phyloP scores from a whole-genome alignment of 345 rosid genomes.

The Erucastrum elatum region DNA sequence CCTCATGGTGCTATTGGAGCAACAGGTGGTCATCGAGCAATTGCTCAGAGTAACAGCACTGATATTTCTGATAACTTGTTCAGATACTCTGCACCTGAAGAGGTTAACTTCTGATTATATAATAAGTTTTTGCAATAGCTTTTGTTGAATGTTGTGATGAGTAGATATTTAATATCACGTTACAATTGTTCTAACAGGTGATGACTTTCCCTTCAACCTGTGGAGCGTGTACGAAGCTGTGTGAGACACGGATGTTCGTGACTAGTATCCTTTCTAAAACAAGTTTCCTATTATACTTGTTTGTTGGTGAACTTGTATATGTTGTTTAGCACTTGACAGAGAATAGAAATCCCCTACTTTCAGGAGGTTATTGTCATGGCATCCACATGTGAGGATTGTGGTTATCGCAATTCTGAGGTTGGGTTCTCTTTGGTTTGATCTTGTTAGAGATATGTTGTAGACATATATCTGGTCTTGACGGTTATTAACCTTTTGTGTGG shows the following conservation, averaged over 20 bases:
- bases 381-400: slow-evolving; percentile 81
- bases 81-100: slow-evolving; percentile 87
- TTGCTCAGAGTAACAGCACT: slow-evolving; percentile 83
- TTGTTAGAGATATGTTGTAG: not conserved
- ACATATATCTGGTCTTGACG: slow-evolving; percentile 3
- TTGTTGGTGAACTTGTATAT: slow-evolving; percentile 18
- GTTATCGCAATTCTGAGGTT: slow-evolving; percentile 97
- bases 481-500: not conserved
- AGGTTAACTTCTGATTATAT: slow-evolving; percentile 43
- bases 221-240: slow-evolving; percentile 41
- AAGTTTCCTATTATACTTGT: not conserved
- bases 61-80: slow-evolving; percentile 77
- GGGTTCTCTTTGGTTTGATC: slow-evolving; percentile 24
- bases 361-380: slow-evolving; percentile 99
- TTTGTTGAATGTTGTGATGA: not conserved
- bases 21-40: slow-evolving; percentile 79
- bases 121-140: not conserved
- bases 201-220: slow-evolving; percentile 54
- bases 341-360: slow-evolving; percentile 85
- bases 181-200: slow-evolving; percentile 39
- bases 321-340: slow-evolving; percentile 48
- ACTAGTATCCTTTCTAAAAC: slow-evolving; percentile 47
- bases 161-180: not conserved
- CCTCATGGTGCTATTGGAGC: slow-evolving; percentile 91
- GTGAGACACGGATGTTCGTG: slow-evolving; percentile 53